Conservation (phyloP, 202 grass and related monocot genomes). For the Musa balbisiana region DNA sequence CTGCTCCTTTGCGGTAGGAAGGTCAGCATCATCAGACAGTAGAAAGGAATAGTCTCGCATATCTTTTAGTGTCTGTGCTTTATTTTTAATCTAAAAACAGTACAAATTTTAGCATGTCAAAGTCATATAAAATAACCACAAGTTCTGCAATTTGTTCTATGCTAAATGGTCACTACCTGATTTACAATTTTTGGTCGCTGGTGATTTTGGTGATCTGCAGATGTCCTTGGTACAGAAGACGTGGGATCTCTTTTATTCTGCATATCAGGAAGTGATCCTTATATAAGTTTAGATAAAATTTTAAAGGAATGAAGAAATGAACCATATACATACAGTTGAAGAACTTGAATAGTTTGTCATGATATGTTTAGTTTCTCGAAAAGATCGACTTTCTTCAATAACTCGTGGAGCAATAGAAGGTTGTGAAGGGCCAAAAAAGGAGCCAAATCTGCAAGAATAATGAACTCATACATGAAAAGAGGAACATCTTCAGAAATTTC, state of each 20-base stretch:
- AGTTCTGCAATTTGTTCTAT: not conserved
- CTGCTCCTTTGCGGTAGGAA: conserved; percentile 42
- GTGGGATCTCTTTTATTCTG: conserved; percentile 50
- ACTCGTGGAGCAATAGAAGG: conserved; percentile 76
- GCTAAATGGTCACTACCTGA: conserved; percentile 46
- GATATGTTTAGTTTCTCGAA: conserved; percentile 61
- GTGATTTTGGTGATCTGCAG: conserved; percentile 40
- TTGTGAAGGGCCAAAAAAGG: conserved; percentile 91
- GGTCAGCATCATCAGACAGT: conserved; percentile 76
- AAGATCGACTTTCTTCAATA: conserved; percentile 90
- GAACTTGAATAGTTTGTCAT: conserved; percentile 42
- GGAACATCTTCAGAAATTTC: not conserved
- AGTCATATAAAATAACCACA: conserved; percentile 19
- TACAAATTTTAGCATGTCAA: conserved; percentile 27
- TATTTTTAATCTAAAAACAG: conserved; percentile 67
- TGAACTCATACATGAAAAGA: not conserved
- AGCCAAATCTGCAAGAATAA: conserved; percentile 65
- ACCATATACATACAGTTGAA: conserved; percentile 42
- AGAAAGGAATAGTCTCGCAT: conserved; percentile 91
- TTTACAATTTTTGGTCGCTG: conserved; percentile 64
- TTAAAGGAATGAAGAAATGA: conserved; percentile 3
- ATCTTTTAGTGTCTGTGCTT: conserved; percentile 80
- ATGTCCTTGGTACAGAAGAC: conserved; percentile 43
- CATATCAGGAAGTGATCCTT: conserved; percentile 16
- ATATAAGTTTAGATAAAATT: conserved; percentile 13